A percentile compares a stretch with the other conserved stretches of the same genome.
Conservation (phyloP, 257 asterid species). For the Penstemon davidsonii region DNA sequence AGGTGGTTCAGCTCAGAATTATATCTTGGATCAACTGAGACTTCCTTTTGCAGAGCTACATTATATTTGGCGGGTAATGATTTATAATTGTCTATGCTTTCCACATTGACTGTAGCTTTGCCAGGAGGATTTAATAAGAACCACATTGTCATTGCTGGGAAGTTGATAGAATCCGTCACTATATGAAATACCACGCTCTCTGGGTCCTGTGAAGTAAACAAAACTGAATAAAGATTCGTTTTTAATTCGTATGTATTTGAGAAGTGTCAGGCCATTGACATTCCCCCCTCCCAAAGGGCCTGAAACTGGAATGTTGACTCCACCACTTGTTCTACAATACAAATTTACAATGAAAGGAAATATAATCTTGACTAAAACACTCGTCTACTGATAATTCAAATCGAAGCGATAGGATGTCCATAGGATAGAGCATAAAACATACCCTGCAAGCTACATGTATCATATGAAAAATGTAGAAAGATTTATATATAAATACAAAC, state of each 20-base stretch:
- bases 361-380: too few species aligned
- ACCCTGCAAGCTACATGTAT: too few species aligned
- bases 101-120: constrained; percentile 72
- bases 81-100: constrained; percentile 54
- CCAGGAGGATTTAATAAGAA: constrained; percentile 79
- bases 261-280: constrained; percentile 5
- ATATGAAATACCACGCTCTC: constrained; percentile 77
- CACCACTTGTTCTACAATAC: too few species aligned
- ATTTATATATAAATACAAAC: too few species aligned
- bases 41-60: constrained; percentile 50
- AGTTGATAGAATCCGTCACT: constrained; percentile 76
- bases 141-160: constrained; percentile 93
- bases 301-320: too few species aligned
- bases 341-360: too few species aligned
- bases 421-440: too few species aligned
- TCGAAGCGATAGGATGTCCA: too few species aligned
- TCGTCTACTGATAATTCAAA: too few species aligned
- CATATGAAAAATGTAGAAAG: too few species aligned
- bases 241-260: neutral
- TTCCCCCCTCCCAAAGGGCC: too few species aligned
- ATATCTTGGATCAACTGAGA: constrained; percentile 67
- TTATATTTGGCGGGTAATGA: constrained; percentile 62
- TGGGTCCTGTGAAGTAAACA: constrained; percentile 58
- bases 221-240: constrained; percentile 8
- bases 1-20: constrained; percentile 79